Evolutionary conservation across 768 basidiomycete genomes (phyloP), one percentile per base, ranked within the genome.

Genomic region (Xanthoconium purpureum): DNA sequence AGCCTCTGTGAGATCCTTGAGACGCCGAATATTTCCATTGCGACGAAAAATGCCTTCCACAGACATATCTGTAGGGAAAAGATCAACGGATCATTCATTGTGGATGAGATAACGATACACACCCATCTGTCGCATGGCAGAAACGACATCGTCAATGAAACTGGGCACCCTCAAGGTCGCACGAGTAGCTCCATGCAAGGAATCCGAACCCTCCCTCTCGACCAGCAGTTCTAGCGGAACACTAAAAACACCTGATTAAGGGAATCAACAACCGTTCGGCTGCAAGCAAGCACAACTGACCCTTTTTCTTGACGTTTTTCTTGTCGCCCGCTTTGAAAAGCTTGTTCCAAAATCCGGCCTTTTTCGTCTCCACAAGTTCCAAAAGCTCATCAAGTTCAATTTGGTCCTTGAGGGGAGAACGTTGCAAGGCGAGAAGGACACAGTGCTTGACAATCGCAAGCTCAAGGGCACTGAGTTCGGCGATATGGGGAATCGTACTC

Each of bases 41-140:
- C 95, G 94, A 53, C 97, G 84, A 81, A 99, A 99, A 61, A 99
- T 96, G 55, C 97, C 97, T 74, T 98, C 97, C 39, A 99, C 81
- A 10, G 97, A 98, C 92, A 99, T 94, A 75, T 99, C 97, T 98
- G 61, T 35, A 50, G 50, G 36, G 45, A 33, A 33, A 53, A 13
- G 28, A 32, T 68, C 40, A 42, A 43, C 52, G 28, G 53, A 38
- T 17, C 17, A 43, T 28, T 35, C 37, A 30, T 10, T 47, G 43
- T 30, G 49, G 30, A 51, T 35, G 36, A 46, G 42, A 58, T 20
- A 56, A 51, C 30, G 18, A 37, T 36, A 52, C 88, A 60, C 54
- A 97, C 96, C 96, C 97, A 98, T 98, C 71, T 98, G 95, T 68
- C 90, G 82, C 97, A 99, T 98, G 12, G 97, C 94, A 49, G 94